phyloP scores from a whole-genome alignment of 495 filamentous ascomycete genomes.

The Hypoxylon fuscum region DNA sequence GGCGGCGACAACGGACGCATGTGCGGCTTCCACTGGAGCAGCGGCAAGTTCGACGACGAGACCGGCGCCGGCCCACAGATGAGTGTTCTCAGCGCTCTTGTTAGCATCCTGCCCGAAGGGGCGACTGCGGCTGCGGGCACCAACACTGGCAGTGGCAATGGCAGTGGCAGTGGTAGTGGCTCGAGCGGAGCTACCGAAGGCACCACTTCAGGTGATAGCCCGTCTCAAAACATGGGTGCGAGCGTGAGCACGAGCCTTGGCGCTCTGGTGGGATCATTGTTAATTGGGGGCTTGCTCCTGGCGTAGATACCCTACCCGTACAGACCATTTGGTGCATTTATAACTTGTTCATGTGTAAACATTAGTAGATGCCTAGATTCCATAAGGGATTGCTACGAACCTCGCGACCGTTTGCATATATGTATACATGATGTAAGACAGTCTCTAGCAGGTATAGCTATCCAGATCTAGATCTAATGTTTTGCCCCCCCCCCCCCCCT shows the following conservation, averaged over 20 bases:
- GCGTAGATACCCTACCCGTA: background rate
- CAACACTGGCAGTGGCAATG: conserved; percentile 43
- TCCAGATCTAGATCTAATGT: no score
- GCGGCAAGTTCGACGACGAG: conserved; percentile 51
- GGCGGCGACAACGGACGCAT: conserved; percentile 61
- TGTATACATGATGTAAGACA: no score
- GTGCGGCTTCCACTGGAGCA: conserved; percentile 72
- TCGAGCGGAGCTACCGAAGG: background rate
- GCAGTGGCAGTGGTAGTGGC: conserved; percentile 27
- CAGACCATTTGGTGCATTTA: background rate
- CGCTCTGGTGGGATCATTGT: conserved; percentile 1
- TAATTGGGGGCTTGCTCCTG: conserved; percentile 14
- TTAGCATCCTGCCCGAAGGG: conserved; percentile 48
- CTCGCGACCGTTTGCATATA: no score
- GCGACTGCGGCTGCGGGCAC: conserved; percentile 54
- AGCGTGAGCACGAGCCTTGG: conserved; percentile 3
- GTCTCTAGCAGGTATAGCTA: no score
- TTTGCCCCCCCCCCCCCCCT: no score
- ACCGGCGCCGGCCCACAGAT: conserved; percentile 63
- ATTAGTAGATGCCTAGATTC: no score
- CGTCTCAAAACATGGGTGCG: background rate
- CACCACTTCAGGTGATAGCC: background rate
- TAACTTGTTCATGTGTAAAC: background rate
- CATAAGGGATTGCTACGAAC: no score
- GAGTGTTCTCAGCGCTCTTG: conserved; percentile 65